Evolutionary conservation across 2,329 filamentous ascomycete genomes (phyloP).

Genomic region (Diaporthe eres): DNA sequence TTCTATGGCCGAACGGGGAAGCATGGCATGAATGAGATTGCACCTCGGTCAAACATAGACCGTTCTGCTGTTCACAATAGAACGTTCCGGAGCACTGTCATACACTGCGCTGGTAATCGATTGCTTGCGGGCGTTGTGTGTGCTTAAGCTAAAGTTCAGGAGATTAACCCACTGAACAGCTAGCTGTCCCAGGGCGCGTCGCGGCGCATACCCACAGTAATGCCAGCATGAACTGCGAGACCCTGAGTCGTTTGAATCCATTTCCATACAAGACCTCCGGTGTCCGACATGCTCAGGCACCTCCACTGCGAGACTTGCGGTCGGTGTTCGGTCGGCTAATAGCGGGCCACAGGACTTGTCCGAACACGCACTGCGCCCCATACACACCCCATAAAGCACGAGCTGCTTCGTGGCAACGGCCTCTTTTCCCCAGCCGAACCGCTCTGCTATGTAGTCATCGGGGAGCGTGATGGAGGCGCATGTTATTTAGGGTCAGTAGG

Average conservation of each 20-base stretch:
- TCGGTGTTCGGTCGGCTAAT: neutral
- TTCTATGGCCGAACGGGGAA: neutral
- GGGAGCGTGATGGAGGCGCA: neutral
- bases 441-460: too few relatives aligned
- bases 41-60: slow-evolving; percentile 3
- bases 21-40: slow-evolving; percentile 13
- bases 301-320: neutral
- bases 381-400: neutral
- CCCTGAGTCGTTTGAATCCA: neutral
- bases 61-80: neutral
- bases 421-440: too few relatives aligned
- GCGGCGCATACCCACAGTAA: neutral
- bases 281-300: neutral
- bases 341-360: slow-evolving; percentile 1
- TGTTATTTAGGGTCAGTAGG: neutral
- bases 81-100: neutral
- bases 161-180: neutral
- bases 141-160: neutral
- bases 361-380: neutral
- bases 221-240: neutral
- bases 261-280: neutral
- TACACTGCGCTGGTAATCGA: neutral
- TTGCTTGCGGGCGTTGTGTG: neutral
- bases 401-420: neutral
- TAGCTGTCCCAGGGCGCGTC: neutral